Conservation (phyloP, 352 stramenopile species). For the Phytophthora kernoviae region DNA sequence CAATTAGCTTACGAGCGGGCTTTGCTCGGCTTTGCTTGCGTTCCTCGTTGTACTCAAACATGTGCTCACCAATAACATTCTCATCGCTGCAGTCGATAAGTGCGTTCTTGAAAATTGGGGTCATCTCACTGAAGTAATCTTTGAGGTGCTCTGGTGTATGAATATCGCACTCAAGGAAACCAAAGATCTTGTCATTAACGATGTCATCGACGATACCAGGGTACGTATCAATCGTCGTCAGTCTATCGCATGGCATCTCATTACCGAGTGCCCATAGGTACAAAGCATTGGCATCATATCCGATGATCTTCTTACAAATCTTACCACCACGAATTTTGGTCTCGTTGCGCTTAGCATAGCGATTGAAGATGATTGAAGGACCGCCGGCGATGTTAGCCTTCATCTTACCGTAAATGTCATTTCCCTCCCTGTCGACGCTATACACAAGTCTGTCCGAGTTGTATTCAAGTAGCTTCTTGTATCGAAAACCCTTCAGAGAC, state of each 20-base stretch:
- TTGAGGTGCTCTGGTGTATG: slow-evolving; percentile 35
- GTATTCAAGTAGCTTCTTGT: slow-evolving; percentile 25
- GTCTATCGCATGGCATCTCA: slow-evolving; percentile 34
- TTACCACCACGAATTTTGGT: slow-evolving; percentile 20
- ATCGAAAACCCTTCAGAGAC: slow-evolving; percentile 20
- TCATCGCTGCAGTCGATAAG: slow-evolving; percentile 10
- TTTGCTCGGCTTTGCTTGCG: slow-evolving; percentile 2
- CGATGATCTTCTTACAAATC: slow-evolving; percentile 28
- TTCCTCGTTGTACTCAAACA: slow-evolving; percentile 21
- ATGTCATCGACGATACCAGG: slow-evolving; percentile 42
- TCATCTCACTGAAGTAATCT: slow-evolving; percentile 41
- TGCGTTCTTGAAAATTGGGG: slow-evolving; percentile 26
- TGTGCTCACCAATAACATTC: slow-evolving; percentile 14
- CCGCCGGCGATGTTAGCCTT: slow-evolving; percentile 26
- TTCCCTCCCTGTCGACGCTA: slow-evolving; percentile 19
- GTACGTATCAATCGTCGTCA: slow-evolving; percentile 28
- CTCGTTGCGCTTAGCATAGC: slow-evolving; percentile 17
- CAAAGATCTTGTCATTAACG: slow-evolving; percentile 35
- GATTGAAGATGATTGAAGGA: slow-evolving; percentile 34
- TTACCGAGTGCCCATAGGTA: slow-evolving; percentile 5
- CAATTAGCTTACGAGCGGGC: slow-evolving; percentile 36
- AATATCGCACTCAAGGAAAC: slow-evolving; percentile 49
- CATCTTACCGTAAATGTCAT: slow-evolving; percentile 26
- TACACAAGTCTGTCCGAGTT: slow-evolving; percentile 20
- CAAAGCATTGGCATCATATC: slow-evolving; percentile 24